Conservation (phyloP, 331 rosid species). For the Acacia concinna region DNA sequence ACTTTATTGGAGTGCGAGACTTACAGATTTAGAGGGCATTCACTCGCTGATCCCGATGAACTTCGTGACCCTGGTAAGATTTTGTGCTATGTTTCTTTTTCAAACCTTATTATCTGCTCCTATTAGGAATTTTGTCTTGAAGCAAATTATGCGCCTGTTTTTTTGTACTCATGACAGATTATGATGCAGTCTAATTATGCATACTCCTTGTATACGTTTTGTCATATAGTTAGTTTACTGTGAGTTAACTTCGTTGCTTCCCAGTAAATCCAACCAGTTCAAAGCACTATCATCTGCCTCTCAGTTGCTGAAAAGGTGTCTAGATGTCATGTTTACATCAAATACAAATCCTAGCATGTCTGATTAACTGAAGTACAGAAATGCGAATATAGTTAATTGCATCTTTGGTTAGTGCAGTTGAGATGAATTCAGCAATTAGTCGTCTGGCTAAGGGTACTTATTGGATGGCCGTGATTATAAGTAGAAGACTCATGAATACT, state of each 20-base stretch:
- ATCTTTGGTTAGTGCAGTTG: not conserved
- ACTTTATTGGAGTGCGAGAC: slow-evolving; percentile 96
- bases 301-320: not conserved
- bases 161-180: slow-evolving; percentile 7
- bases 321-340: not conserved
- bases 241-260: not conserved
- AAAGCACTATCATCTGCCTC: not conserved
- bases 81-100: slow-evolving; percentile 14
- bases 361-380: not conserved
- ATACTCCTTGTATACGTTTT: slow-evolving; percentile 19
- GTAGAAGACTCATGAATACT: slow-evolving; percentile 1
- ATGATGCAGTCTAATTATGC: not conserved
- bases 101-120: not conserved
- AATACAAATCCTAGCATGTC: not conserved
- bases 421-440: not conserved
- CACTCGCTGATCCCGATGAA: slow-evolving; percentile 99
- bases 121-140: not conserved
- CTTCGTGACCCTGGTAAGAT: slow-evolving; percentile 98
- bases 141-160: slow-evolving; percentile 2
- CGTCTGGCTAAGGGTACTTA: not conserved
- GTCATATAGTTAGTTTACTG: slow-evolving; percentile 8
- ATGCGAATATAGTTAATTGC: not conserved
- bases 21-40: slow-evolving; percentile 96
- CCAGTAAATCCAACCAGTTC: not conserved
- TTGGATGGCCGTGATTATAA: not conserved